Conservation (phyloP, 1,139 yeast species). For the Maudiozyma humilis region DNA sequence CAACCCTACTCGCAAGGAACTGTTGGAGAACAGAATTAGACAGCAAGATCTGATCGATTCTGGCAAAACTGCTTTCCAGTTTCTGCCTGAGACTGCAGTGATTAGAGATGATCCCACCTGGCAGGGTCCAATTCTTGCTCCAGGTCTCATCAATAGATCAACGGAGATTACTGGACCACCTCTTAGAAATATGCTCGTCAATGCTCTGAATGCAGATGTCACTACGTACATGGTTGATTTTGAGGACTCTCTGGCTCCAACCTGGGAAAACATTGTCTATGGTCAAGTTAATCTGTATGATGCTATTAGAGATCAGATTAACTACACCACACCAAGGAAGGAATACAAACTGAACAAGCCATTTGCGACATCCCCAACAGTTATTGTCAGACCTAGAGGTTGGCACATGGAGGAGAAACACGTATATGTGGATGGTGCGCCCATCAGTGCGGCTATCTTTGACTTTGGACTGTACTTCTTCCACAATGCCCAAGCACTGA, state of each 20-base stretch:
- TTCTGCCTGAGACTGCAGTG: conserved; percentile 54
- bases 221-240: conserved; percentile 90
- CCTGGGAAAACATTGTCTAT: conserved; percentile 78
- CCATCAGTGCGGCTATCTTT: conserved; percentile 66
- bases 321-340: conserved; percentile 38
- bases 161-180: conserved; percentile 90
- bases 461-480: conserved; percentile 72
- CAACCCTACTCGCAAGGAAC: conserved; percentile 48
- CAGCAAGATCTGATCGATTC: conserved; percentile 53
- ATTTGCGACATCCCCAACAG: conserved; percentile 42
- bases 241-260: conserved; percentile 92
- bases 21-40: conserved; percentile 52
- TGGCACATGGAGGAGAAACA: conserved; percentile 79
- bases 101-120: conserved; percentile 67
- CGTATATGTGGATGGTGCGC: conserved; percentile 61
- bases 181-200: conserved; percentile 83
- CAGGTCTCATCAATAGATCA: conserved; percentile 60
- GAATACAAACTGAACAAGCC: conserved; percentile 41
- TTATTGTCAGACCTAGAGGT: conserved; percentile 81
- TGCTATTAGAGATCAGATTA: conserved; percentile 63
- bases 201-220: conserved; percentile 82
- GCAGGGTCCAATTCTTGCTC: conserved; percentile 63
- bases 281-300: conserved; percentile 93
- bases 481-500: conserved; percentile 54
- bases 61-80: conserved; percentile 50